These are phyloP conservation scores for Pythium aristosporum DNA, from an alignment of 352 stramenopile species.

Conservation along the genomic window DNA sequence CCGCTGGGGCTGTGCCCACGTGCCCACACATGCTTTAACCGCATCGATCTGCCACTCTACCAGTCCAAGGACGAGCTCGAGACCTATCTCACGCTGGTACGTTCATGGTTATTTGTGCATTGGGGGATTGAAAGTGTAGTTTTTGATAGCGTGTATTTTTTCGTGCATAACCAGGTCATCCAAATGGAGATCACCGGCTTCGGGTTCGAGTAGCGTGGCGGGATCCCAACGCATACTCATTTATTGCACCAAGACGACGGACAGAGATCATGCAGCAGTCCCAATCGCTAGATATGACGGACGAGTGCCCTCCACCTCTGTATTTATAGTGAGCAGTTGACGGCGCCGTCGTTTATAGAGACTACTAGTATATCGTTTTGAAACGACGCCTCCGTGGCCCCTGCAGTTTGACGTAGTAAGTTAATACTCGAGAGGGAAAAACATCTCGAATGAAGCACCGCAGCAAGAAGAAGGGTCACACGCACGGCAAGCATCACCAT, in stretches of 20 bases:
- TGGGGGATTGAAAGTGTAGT: neutral
- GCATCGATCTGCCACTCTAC: conserved; percentile 77
- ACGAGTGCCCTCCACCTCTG: conserved; percentile 1
- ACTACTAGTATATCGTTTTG: neutral
- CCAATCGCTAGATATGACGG: neutral
- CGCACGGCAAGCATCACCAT: conserved; percentile 14
- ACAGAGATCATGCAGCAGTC: neutral
- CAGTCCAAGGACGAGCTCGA: conserved; percentile 65
- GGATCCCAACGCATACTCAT: no score
- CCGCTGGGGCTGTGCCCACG: conserved; percentile 55
- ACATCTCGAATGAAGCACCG: conserved; percentile 17
- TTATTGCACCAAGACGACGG: no score
- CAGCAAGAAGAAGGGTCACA: conserved; percentile 27
- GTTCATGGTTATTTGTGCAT: neutral
- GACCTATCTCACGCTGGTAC: conserved; percentile 72
- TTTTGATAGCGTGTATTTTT: neutral
- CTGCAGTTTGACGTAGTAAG: neutral
- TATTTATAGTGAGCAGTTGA: conserved; percentile 25
- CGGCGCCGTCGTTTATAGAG: neutral
- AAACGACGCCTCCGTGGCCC: neutral
- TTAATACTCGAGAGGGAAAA: no score
- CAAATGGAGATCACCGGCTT: conserved; percentile 44
- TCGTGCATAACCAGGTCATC: conserved; percentile 24
- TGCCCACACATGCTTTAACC: conserved; percentile 87
- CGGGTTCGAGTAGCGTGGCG: conserved; percentile 50